A percentile compares a stretch with the other conserved stretches of the same genome.
These are phyloP conservation scores for Candida silvatica DNA, from an alignment of 805 yeast genomes.

Conservation along the genomic window DNA sequence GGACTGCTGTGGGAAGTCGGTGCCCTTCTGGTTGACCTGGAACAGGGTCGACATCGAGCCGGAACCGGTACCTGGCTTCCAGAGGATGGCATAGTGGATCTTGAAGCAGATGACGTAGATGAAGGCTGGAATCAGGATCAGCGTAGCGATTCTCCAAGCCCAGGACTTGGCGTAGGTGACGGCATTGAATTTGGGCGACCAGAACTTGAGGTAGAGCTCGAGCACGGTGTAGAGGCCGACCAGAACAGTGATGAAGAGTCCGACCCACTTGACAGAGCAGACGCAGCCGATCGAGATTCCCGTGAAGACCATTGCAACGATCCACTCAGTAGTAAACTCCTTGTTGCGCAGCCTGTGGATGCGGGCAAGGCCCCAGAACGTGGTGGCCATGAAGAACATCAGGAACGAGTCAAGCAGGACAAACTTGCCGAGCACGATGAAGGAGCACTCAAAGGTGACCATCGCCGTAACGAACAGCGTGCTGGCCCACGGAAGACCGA, in stretches of 20 bases:
- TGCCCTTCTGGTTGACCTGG: constrained; percentile 76
- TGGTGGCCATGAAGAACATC: constrained; percentile 64
- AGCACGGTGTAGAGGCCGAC: constrained; percentile 86
- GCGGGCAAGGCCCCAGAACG: constrained; percentile 51
- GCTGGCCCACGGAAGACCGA: constrained; percentile 42
- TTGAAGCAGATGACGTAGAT: constrained; percentile 64
- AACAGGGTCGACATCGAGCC: constrained; percentile 83
- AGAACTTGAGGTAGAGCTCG: constrained; percentile 85
- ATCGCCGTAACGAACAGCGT: constrained; percentile 53
- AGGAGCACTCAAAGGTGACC: constrained; percentile 62
- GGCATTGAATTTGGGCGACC: constrained; percentile 53
- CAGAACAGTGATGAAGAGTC: constrained; percentile 72
- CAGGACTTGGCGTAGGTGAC: constrained; percentile 50
- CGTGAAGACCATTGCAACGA: constrained; percentile 47
- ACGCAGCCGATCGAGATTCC: constrained; percentile 76
- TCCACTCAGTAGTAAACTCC: constrained; percentile 34
- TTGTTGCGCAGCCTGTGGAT: constrained; percentile 37
- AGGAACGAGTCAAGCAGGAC: constrained; percentile 72
- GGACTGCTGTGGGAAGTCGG: constrained; percentile 59
- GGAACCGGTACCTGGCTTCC: constrained; percentile 80
- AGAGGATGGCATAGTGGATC: constrained; percentile 65
- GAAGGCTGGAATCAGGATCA: constrained; percentile 53
- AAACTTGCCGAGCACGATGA: constrained; percentile 63
- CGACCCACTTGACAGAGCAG: constrained; percentile 83
- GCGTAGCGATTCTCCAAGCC: constrained; percentile 54